A percentile compares a stretch with the other conserved stretches of the same genome.
Evolutionary conservation across 805 yeast species (phyloP).

Genomic region (Monosporozyma aerobia): DNA sequence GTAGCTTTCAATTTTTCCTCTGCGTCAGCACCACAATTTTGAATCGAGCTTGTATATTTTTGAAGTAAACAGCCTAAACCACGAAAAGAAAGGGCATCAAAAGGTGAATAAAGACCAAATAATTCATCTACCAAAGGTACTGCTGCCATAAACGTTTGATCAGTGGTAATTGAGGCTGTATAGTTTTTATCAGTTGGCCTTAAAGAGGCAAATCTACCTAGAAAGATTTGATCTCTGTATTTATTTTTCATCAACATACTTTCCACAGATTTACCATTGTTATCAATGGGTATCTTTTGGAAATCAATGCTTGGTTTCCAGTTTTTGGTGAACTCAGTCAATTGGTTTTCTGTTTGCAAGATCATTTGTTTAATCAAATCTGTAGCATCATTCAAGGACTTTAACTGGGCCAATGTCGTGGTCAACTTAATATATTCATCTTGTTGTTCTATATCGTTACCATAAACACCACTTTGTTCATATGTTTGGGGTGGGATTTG

Average conservation of each 20-base stretch:
- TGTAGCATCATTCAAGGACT: constrained; percentile 5
- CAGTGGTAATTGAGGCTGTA: neutral
- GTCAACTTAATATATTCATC: constrained; percentile 11
- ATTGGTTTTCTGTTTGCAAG: constrained; percentile 9
- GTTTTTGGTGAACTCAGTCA: constrained; percentile 5
- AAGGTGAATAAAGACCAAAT: constrained; percentile 23
- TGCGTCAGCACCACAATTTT: neutral
- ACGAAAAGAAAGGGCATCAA: constrained; percentile 20
- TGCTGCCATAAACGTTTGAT: constrained; percentile 3
- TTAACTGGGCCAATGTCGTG: constrained; percentile 10
- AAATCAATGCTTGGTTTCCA: constrained; percentile 19
- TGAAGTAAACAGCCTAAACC: constrained; percentile 22
- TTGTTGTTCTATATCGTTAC: constrained; percentile 13
- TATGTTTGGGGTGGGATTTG: neutral
- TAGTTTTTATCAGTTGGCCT: neutral
- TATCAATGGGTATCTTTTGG: constrained; percentile 2
- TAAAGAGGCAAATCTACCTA: constrained; percentile 15
- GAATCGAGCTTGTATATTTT: neutral
- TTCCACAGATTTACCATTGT: constrained; percentile 16
- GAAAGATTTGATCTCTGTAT: constrained; percentile 14
- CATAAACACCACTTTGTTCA: constrained; percentile 7
- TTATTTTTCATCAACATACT: constrained; percentile 23
- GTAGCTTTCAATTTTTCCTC: constrained; percentile 21
- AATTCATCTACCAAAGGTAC: constrained; percentile 22
- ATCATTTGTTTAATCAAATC: constrained; percentile 9